Percentiles rank a stretch among this genome's conserved stretches.
Conservation (phyloP, 2,329 filamentous ascomycete species). For the Alternaria infectoria region DNA sequence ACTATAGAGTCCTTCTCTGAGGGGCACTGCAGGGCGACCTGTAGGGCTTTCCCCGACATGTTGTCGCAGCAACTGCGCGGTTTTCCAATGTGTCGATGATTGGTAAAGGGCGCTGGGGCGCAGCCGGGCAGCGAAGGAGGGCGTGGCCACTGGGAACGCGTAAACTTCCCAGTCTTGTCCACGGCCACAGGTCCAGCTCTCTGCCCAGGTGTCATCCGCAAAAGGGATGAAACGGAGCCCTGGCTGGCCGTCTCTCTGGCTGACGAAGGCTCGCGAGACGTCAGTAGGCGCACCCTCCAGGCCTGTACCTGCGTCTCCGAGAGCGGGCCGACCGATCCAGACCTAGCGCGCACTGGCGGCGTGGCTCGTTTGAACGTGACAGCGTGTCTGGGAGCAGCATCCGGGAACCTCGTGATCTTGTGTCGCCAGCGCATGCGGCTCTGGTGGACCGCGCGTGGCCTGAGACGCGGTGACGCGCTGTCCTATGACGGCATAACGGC, state of each 20-base stretch:
- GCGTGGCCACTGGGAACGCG: constrained; percentile 16
- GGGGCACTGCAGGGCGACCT: constrained; percentile 21
- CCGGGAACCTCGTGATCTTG: constrained; percentile 23
- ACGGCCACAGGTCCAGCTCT: constrained; percentile 1
- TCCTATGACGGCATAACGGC: constrained; percentile 21
- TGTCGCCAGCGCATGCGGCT: constrained; percentile 32
- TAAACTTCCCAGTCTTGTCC: constrained; percentile 20
- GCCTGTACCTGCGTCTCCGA: constrained; percentile 37
- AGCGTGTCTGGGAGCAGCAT: constrained; percentile 29
- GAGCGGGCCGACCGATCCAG: constrained; percentile 8
- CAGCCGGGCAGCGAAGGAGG: constrained; percentile 16
- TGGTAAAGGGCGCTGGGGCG: constrained; percentile 24
- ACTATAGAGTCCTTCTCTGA: background rate
- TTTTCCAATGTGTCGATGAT: background rate
- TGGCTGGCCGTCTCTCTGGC: constrained; percentile 20
- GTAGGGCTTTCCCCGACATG: constrained; percentile 17
- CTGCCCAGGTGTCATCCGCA: constrained; percentile 3
- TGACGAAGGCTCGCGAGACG: constrained; percentile 18
- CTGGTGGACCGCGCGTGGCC: constrained; percentile 19
- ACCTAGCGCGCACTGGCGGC: constrained; percentile 7
- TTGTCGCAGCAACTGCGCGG: background rate
- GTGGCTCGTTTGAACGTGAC: constrained; percentile 28
- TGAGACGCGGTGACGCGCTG: constrained; percentile 25
- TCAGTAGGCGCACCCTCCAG: constrained; percentile 9
- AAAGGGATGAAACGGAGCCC: constrained; percentile 32